Conservation (phyloP, 805 yeast genomes). For the Lachancea quebecensis region DNA sequence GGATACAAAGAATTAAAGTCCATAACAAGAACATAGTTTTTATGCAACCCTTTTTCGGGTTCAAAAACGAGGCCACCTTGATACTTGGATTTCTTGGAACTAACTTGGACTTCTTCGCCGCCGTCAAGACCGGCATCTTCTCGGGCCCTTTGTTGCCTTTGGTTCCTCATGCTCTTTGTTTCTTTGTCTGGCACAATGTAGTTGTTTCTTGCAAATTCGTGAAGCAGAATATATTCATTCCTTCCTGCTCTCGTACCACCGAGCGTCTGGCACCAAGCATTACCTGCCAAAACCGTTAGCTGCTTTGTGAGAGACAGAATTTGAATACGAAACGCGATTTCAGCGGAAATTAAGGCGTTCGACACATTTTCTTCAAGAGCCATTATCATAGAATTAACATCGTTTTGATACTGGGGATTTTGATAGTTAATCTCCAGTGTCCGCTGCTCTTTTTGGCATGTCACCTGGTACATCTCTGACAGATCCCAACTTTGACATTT, state of each 20-base stretch:
- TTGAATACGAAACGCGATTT: constrained; percentile 75
- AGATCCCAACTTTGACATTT: constrained; percentile 95
- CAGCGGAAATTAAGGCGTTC: constrained; percentile 65
- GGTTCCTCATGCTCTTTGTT: constrained; percentile 34
- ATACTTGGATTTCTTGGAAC: constrained; percentile 61
- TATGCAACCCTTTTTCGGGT: constrained; percentile 91
- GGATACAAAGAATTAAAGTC: constrained; percentile 97
- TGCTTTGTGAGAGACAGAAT: constrained; percentile 85
- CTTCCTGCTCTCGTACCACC: constrained; percentile 95
- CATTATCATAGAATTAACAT: constrained; percentile 58
- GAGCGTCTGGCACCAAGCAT: constrained; percentile 92
- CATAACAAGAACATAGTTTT: constrained; percentile 85
- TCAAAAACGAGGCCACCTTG: constrained; percentile 96
- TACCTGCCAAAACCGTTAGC: constrained; percentile 89
- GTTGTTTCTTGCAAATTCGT: constrained; percentile 76
- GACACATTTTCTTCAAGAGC: constrained; percentile 62
- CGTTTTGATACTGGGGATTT: constrained; percentile 57
- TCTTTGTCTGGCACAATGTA: constrained; percentile 87
- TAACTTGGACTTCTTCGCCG: constrained; percentile 37
- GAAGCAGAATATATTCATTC: constrained; percentile 86
- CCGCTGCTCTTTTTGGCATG: constrained; percentile 55
- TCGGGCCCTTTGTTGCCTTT: constrained; percentile 26
- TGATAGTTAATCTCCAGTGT: constrained; percentile 70
- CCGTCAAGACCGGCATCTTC: constrained; percentile 24
- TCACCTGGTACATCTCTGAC: constrained; percentile 80